Conservation (phyloP, 306 rosid genomes). For the Malus sieversii region DNA sequence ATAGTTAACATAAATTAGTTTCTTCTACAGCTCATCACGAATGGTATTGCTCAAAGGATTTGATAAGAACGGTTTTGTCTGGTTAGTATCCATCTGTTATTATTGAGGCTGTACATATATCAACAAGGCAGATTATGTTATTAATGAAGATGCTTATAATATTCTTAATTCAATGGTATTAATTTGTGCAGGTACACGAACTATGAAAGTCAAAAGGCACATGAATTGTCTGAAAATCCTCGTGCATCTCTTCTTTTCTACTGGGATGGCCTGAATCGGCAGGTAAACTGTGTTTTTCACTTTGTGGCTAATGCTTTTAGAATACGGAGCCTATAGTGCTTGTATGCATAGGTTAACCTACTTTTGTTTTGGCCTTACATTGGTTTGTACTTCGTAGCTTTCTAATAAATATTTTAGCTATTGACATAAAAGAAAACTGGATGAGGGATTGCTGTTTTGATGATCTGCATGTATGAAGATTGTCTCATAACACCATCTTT, state of each 20-base stretch:
- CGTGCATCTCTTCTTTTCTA: slow-evolving; percentile 80
- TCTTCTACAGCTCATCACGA: slow-evolving; percentile 72
- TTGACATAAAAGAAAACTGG: background rate
- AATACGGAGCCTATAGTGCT: background rate
- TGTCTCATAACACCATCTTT: background rate
- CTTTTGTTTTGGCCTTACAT: background rate
- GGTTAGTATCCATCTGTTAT: slow-evolving; percentile 46
- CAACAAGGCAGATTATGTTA: background rate
- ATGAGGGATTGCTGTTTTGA: background rate
- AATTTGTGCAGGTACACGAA: slow-evolving; percentile 72
- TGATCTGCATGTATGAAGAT: slow-evolving; percentile 10
- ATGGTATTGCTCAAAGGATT: slow-evolving; percentile 86
- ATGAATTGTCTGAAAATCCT: slow-evolving; percentile 71
- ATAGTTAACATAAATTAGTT: slow-evolving; percentile 18
- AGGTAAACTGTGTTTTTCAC: slow-evolving; percentile 34
- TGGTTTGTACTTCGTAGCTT: background rate
- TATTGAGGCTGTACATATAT: slow-evolving; percentile 8
- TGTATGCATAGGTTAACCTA: background rate
- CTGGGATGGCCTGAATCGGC: slow-evolving; percentile 85
- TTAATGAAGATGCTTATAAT: slow-evolving; percentile 5
- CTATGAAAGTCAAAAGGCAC: slow-evolving; percentile 81
- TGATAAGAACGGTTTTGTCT: slow-evolving; percentile 85
- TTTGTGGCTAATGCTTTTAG: background rate
- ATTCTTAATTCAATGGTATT: slow-evolving; percentile 16
- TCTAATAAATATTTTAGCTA: background rate